A percentile compares a stretch with the other conserved stretches of the same genome.
Evolutionary conservation across 2,329 filamentous ascomycete genomes (phyloP).

Genomic region (Calycina herbarum): DNA sequence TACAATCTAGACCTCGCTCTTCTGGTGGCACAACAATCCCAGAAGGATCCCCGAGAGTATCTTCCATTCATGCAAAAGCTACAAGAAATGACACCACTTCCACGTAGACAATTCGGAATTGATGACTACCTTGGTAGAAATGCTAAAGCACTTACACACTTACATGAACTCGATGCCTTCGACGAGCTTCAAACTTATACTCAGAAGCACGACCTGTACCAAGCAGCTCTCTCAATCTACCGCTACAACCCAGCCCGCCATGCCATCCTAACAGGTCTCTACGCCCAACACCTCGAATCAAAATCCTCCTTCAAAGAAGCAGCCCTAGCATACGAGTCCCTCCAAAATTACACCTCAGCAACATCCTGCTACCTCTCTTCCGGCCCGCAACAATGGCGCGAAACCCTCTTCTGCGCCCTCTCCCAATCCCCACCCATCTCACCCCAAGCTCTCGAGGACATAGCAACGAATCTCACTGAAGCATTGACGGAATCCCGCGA

Average conservation of each 20-base stretch:
- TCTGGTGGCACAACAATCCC: conserved; percentile 90
- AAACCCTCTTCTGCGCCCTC: conserved; percentile 79
- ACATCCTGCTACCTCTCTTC: conserved; percentile 82
- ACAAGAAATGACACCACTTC: conserved; percentile 66
- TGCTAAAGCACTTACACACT: conserved; percentile 73
- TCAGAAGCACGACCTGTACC: conserved; percentile 77
- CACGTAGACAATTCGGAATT: conserved; percentile 75
- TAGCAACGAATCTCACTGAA: conserved; percentile 76
- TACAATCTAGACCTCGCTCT: conserved; percentile 91
- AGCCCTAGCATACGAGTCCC: conserved; percentile 86
- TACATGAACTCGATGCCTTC: conserved; percentile 72
- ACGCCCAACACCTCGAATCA: conserved; percentile 74
- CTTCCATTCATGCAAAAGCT: conserved; percentile 90
- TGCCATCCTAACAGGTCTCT: conserved; percentile 69
- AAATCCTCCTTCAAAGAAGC: conserved; percentile 81
- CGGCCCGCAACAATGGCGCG: conserved; percentile 78
- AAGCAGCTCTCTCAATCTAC: conserved; percentile 74
- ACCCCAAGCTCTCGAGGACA: conserved; percentile 57
- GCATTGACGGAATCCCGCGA: conserved; percentile 82
- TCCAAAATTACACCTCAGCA: conserved; percentile 71
- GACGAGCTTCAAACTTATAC: conserved; percentile 78
- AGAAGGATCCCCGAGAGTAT: conserved; percentile 93
- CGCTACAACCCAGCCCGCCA: conserved; percentile 74
- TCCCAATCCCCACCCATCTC: conserved; percentile 63
- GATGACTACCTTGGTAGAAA: conserved; percentile 82